phyloP scores from a whole-genome alignment of 306 rosid genomes.

The Cicer judaicum region DNA sequence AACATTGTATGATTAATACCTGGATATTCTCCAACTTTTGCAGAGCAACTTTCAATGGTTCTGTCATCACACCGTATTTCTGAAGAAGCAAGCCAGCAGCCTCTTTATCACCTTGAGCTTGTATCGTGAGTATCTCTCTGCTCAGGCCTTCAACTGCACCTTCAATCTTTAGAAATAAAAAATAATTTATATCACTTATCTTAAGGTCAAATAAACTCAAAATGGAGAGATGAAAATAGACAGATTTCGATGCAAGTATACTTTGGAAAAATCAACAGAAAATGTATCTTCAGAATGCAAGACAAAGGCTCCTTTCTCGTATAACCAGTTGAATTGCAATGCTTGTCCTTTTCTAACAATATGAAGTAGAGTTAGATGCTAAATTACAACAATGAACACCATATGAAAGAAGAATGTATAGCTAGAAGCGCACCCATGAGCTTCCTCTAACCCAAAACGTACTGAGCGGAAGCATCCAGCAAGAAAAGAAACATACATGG shows the following conservation, averaged over 20 bases:
- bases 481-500: slow-evolving; percentile 93
- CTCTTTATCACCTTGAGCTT: slow-evolving; percentile 90
- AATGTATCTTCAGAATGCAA: slow-evolving; percentile 62
- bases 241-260: slow-evolving; percentile 42
- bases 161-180: slow-evolving; percentile 60
- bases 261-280: slow-evolving; percentile 88
- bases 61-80: slow-evolving; percentile 60
- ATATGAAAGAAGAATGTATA: slow-evolving; percentile 38
- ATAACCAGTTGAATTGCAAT: slow-evolving; percentile 92
- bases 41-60: slow-evolving; percentile 70
- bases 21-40: slow-evolving; percentile 72
- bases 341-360: slow-evolving; percentile 91
- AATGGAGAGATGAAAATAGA: slow-evolving; percentile 27
- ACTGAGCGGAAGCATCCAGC: slow-evolving; percentile 96
- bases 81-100: slow-evolving; percentile 79
- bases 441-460: slow-evolving; percentile 89
- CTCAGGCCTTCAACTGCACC: slow-evolving; percentile 86
- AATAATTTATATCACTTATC: slow-evolving; percentile 30
- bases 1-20: slow-evolving; percentile 53
- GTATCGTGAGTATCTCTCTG: slow-evolving; percentile 87
- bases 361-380: slow-evolving; percentile 41
- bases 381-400: slow-evolving; percentile 38
- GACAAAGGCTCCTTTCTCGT: slow-evolving; percentile 80
- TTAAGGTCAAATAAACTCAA: slow-evolving; percentile 10
- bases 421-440: slow-evolving; percentile 84